Evolutionary conservation across 805 yeast genomes (phyloP).

Genomic region (Cephaloascus fragrans): DNA sequence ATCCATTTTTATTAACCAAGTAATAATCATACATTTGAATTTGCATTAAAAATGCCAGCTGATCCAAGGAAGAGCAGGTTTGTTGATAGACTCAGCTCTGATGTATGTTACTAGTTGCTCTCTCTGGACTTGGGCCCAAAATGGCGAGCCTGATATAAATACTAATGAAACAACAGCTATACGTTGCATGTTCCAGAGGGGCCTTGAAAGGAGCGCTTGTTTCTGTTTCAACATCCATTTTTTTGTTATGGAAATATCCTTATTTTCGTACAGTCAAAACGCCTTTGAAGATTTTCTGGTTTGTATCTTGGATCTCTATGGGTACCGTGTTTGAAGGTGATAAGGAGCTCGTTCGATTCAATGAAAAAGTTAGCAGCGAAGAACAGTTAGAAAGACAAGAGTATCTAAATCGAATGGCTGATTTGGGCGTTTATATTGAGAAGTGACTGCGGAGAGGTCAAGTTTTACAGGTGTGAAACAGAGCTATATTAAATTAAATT

Average conservation of each 20-base stretch:
- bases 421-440: conserved; percentile 30
- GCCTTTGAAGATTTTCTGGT: conserved; percentile 30
- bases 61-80: not conserved
- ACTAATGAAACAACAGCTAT: conserved; percentile 11
- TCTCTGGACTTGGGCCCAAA: too few relatives aligned
- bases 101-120: too few relatives aligned
- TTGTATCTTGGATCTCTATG: conserved; percentile 28
- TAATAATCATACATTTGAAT: too few relatives aligned
- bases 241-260: conserved; percentile 21
- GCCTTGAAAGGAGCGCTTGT: conserved; percentile 30
- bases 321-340: conserved; percentile 33
- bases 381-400: conserved; percentile 22
- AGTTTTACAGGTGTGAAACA: conserved; percentile 9
- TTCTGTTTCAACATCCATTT: conserved; percentile 20
- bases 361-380: conserved; percentile 18
- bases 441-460: conserved; percentile 10
- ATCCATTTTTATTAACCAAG: too few relatives aligned
- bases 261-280: conserved; percentile 24
- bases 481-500: conserved; percentile 4
- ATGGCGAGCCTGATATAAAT: too few relatives aligned
- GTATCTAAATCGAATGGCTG: conserved; percentile 33
- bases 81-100: not conserved
- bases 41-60: not conserved
- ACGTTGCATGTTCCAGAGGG: conserved; percentile 27
- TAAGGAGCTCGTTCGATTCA: conserved; percentile 23